Evolutionary conservation across 2,329 filamentous ascomycete genomes (phyloP).

Genomic region (Clathrospora elynae): DNA sequence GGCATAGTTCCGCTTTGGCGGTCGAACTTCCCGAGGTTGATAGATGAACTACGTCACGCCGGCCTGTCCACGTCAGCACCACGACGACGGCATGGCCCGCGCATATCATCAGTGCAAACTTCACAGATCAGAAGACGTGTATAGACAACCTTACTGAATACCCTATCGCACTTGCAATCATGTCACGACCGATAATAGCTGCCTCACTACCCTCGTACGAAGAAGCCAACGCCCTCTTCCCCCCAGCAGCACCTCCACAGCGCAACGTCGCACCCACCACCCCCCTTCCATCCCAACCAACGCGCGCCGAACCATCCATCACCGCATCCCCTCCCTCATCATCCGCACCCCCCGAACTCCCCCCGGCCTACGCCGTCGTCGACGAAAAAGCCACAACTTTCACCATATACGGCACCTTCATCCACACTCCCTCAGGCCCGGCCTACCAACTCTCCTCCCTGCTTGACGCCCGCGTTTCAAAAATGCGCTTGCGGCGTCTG

Average conservation of each 20-base stretch:
- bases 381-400: constrained; percentile 30
- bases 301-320: neutral
- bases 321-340: neutral
- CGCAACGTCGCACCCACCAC: neutral
- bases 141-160: neutral
- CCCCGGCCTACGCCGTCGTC: constrained; percentile 32
- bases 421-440: constrained; percentile 29
- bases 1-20: too few relatives aligned
- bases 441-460: constrained; percentile 36
- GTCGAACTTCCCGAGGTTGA: neutral
- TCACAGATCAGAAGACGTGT: neutral
- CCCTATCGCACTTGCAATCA: neutral
- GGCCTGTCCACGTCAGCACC: neutral
- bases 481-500: constrained; percentile 28
- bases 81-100: neutral
- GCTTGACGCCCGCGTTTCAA: constrained; percentile 26
- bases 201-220: constrained; percentile 28
- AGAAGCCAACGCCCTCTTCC: constrained; percentile 14
- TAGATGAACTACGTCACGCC: constrained; percentile 2
- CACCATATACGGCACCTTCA: constrained; percentile 34
- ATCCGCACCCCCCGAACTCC: constrained; percentile 12
- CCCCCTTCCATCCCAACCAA: constrained; percentile 1
- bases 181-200: constrained; percentile 3
- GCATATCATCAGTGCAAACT: neutral
- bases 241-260: neutral